Base-by-base conservation (phyloP, 306 rosid genomes). In the Comarum palustre region DNA sequence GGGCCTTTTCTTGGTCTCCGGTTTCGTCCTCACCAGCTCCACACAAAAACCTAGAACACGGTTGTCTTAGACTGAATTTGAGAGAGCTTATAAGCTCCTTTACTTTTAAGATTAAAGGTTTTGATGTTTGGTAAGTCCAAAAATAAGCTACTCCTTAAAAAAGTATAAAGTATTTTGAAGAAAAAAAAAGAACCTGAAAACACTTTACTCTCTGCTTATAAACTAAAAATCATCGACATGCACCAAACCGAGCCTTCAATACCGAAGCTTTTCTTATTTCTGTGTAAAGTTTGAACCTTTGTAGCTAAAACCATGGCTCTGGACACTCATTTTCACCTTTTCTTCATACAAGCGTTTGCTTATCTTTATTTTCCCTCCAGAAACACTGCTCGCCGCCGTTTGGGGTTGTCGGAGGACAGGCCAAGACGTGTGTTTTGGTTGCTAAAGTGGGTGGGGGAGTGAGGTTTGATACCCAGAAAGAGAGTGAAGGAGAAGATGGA, bases 281-380 rank as follows among this genome's bases (percentile, higher is more conserved):
- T 52, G 27, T 24, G 2, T 34, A 59, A 50, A 51, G 34, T 6
- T 6, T 31, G 63, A 48, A 59, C 36, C 20, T 29, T 59, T 66
- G 3, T 45, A n/a, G 19, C 38, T 43, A 41, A 58, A 69, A 69
- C 48, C 74, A 89, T 91, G 97, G 78, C 66, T 74, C 24, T 72
- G 69, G n/a, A n/a, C n/a, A n/a, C n/a, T n/a, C n/a, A n/a, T n/a
- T n/a, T 83, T 8, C 75, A 10, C 58, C 79, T 17, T 45, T 71
- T 79, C 77, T 74, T 81, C 81, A 79, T 52, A 67, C 81, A 46
- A 22, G 57, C 29, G 71, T 72, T 69, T 43, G 75, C 32, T 80
- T 29, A 72, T 72, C 76, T 68, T 63, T 46, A 5, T 34, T 52
- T 60, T 74, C 78, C 74, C 76, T 69, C 79, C 77, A 25, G 45